Evolutionary conservation across 306 rosid species (phyloP).

Genomic region (Pyrus bretschneideri): DNA sequence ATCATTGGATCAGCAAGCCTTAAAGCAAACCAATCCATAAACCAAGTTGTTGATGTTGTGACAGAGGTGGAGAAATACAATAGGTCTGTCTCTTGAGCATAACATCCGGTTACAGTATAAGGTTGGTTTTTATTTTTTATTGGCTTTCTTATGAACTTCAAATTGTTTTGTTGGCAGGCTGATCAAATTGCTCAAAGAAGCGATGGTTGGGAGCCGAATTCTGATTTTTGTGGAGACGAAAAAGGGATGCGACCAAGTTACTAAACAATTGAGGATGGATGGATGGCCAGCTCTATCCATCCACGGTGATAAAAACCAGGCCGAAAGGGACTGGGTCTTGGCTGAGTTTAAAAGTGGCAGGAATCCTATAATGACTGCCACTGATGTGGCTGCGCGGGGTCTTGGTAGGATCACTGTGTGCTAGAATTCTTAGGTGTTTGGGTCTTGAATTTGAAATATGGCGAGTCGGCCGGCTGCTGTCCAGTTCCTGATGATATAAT

Average conservation of each 20-base stretch:
- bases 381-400: conserved; percentile 99
- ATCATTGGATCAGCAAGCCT: conserved; percentile 72
- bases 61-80: conserved; percentile 72
- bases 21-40: conserved; percentile 89
- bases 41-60: conserved; percentile 78
- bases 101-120: neutral
- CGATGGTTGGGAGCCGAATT: conserved; percentile 67
- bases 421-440: conserved; percentile 38
- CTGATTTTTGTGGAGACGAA: conserved; percentile 88
- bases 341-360: conserved; percentile 98
- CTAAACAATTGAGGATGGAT: conserved; percentile 88
- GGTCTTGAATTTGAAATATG: conserved; percentile 42
- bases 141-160: conserved; percentile 4
- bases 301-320: conserved; percentile 95
- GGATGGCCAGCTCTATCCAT: conserved; percentile 98
- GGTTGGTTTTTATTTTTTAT: neutral
- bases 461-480: conserved; percentile 97
- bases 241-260: conserved; percentile 87
- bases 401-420: conserved; percentile 97
- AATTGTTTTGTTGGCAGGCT: conserved; percentile 48
- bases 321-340: conserved; percentile 97
- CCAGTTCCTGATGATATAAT: conserved; percentile 70
- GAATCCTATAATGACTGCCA: conserved; percentile 98
- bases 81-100: conserved; percentile 49
- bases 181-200: conserved; percentile 69